Base-by-base conservation (phyloP, 2,329 filamentous ascomycete genomes). In the Kalmusia sp. region DNA sequence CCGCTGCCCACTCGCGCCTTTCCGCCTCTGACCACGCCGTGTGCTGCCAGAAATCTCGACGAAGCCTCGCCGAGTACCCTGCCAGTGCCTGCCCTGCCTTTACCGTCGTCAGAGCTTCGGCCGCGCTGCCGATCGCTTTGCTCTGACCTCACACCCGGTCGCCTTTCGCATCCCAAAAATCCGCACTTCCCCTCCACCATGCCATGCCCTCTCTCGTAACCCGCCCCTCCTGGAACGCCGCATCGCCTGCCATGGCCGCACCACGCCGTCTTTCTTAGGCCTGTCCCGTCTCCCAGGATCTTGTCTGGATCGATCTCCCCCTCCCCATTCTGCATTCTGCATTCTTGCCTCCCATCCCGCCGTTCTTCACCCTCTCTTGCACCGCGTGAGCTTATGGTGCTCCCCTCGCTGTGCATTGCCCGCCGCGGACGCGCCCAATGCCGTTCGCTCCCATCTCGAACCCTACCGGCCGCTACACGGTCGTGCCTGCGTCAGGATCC, bases 381-480 rank as follows among this genome's bases (percentile, higher is more conserved):
- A 19, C 15, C 33, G 44, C 31, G 46, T 51, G 47, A 49, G 50
- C 55, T 33, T 35, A 45, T 50, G 46, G 52, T 58, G 61, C 52
- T 50, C 34, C 27, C 22, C 9, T 51, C 52, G 57, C 59, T 31
- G 25, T 54, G 49, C 44, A 62, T 54, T n/a, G 53, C 57, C 54
- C 55, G 52, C 52, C 55, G 49, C 47, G 55, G 55, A 63, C 59
- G 61, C 64, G 62, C 61, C 69, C 64, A 68, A 70, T 71, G 69
- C 67, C 55, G 55, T 48, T 58, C 58, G 55, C 58, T 57, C 56
- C 48, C 54, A 47, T 55, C 50, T 56, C 59, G 61, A 61, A 58
- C 65, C 60, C 62, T 37, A 51, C 59, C 63, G 64, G 69, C 65
- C 66, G 60, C 63, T 64, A 53, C 52, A 57, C 56, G 65, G 64